Evolutionary conservation across 805 yeast genomes (phyloP), one percentile per base, ranked within the genome.

Genomic region (Danielia reshetovae): DNA sequence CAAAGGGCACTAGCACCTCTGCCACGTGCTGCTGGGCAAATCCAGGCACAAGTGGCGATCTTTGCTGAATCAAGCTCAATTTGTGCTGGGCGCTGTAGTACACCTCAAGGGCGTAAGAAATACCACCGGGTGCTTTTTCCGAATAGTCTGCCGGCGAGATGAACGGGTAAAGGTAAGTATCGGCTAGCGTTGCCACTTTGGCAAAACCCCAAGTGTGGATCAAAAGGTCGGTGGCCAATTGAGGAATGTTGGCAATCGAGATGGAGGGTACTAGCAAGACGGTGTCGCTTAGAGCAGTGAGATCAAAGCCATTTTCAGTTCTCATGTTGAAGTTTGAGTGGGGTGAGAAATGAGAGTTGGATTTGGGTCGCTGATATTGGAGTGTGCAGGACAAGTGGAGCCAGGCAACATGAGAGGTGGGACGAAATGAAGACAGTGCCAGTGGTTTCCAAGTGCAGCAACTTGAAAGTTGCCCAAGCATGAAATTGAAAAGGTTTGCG

Each of bases 231-330:
- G 74, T 57, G 0, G 89, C 60, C 31, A 90, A 62, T 55, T 93
- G 98, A 0, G 97, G 94, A 3, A 88, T 82, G 50, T 90, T 93
- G 6, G 95, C 97, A 5, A 85, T 73, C 3, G 96, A 78, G 0
- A 93, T 83, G 0, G 88, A 60, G 0, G 97, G 97, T 1, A 93
- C 27, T 1, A 90, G 52, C n/a, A 83, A 60, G 1, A 68, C n/a
- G n/a, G n/a, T n/a, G n/a, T n/a, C n/a, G n/a, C n/a, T n/a, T 11
- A 10, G 9, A 22, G 24, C 24, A n/a, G n/a, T n/a, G n/a, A n/a
- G n/a, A n/a, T n/a, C n/a, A n/a, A n/a, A n/a, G n/a, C n/a, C n/a
- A n/a, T n/a, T n/a, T n/a, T n/a, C n/a, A n/a, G n/a, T n/a, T n/a
- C n/a, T n/a, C n/a, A n/a, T n/a, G n/a, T n/a, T n/a, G n/a, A n/a